Evolutionary conservation across 202 grass and related monocot species (phyloP).

Genomic region (Digitaria exilis): DNA sequence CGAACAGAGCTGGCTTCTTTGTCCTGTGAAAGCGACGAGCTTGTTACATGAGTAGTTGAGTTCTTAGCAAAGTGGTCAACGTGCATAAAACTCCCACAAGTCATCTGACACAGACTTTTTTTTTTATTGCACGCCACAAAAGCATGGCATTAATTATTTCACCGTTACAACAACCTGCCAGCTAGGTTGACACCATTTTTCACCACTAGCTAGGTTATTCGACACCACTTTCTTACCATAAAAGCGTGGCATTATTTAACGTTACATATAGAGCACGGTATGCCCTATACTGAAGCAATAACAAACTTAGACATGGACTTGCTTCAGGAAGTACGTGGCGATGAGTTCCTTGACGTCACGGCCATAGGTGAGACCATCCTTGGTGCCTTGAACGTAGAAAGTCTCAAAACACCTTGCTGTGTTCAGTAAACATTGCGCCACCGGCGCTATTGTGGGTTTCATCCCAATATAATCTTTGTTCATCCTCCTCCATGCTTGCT

Average conservation of each 20-base stretch:
- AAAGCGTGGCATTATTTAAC: neutral
- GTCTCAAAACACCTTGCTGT: neutral
- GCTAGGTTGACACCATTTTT: too few species aligned
- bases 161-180: too few species aligned
- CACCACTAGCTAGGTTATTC: too few species aligned
- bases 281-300: neutral
- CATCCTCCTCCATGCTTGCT: neutral
- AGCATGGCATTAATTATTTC: too few species aligned
- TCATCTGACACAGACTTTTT: too few species aligned
- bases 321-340: neutral
- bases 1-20: too few species aligned
- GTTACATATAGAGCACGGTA: neutral
- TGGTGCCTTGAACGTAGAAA: neutral
- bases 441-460: neutral
- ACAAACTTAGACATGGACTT: neutral
- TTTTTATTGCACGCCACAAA: too few species aligned
- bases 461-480: neutral
- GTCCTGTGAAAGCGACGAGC: too few species aligned
- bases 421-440: neutral
- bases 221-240: too few species aligned
- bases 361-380: neutral
- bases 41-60: too few species aligned
- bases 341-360: neutral
- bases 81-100: too few species aligned
- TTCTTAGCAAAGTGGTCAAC: too few species aligned